A percentile compares a stretch with the other conserved stretches of the same genome.
These are phyloP conservation scores for Reticulascus tulasneorum DNA, from an alignment of 2,329 filamentous ascomycete genomes.

Conservation along the genomic window DNA sequence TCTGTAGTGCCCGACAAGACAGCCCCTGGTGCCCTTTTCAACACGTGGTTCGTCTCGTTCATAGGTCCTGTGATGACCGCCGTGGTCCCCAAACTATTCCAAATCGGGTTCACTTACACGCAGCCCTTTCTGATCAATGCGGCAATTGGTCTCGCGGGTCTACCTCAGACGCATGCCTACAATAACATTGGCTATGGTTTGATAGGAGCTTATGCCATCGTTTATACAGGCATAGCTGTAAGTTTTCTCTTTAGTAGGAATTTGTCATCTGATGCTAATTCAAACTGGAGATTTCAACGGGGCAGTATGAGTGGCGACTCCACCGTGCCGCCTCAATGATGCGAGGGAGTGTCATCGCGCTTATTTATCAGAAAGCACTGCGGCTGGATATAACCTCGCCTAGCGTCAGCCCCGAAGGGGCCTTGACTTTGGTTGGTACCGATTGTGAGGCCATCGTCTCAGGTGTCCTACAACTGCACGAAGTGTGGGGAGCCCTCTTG, in stretches of 20 bases:
- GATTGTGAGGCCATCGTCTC: slow-evolving; percentile 22
- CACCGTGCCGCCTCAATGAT: slow-evolving; percentile 20
- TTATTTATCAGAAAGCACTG: slow-evolving; percentile 22
- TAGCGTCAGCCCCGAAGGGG: slow-evolving; percentile 15
- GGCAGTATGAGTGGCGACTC: slow-evolving; percentile 18
- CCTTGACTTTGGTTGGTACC: slow-evolving; percentile 22
- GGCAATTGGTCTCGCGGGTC: slow-evolving; percentile 15
- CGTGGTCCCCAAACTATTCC: slow-evolving; percentile 14
- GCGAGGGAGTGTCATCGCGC: slow-evolving; percentile 20
- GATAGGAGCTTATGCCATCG: slow-evolving; percentile 22
- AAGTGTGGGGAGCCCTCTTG: slow-evolving; percentile 18
- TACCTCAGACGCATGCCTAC: slow-evolving; percentile 15
- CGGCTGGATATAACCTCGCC: slow-evolving; percentile 15
- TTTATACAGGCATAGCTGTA: slow-evolving; percentile 22
- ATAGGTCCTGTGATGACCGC: slow-evolving; percentile 5
- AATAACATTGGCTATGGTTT: slow-evolving; percentile 20
- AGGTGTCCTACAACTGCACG: slow-evolving; percentile 16
- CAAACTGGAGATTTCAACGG: slow-evolving; percentile 17
- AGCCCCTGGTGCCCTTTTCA: slow-evolving; percentile 11
- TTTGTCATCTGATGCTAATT: neutral
- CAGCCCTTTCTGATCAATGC: slow-evolving; percentile 21
- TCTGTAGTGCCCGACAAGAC: slow-evolving; percentile 16
- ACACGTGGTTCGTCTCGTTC: slow-evolving; percentile 11
- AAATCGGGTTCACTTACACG: slow-evolving; percentile 21
- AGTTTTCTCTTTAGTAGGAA: neutral